Conservation (phyloP, 805 yeast species). For the Kodamaea laetipori region DNA sequence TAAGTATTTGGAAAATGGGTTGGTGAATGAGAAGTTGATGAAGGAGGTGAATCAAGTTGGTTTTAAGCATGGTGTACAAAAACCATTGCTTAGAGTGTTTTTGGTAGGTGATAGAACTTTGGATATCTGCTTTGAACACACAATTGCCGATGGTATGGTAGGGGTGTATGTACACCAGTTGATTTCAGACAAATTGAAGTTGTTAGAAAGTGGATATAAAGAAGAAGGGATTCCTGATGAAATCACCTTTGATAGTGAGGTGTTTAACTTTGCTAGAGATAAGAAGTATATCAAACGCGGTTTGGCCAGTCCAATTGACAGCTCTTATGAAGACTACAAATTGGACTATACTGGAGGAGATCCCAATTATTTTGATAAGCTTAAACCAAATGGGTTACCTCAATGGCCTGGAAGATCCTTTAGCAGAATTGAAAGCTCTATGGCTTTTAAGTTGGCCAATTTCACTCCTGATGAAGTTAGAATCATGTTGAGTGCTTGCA, state of each 20-base stretch:
- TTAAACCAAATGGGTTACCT: conserved; percentile 21
- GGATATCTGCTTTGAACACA: conserved; percentile 36
- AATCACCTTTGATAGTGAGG: conserved; percentile 11
- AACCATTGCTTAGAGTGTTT: conserved; percentile 33
- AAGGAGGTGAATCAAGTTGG: conserved; percentile 21
- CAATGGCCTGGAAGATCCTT: conserved; percentile 38
- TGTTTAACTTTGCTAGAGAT: conserved; percentile 29
- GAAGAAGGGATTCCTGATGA: neutral
- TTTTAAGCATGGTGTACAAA: conserved; percentile 25
- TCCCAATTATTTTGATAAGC: conserved; percentile 25
- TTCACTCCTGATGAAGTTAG: conserved; percentile 28
- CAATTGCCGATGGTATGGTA: conserved; percentile 42
- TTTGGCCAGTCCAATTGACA: conserved; percentile 40
- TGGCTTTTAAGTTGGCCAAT: conserved; percentile 31
- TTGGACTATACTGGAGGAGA: conserved; percentile 31
- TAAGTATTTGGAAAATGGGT: conserved; percentile 17
- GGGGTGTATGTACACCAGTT: conserved; percentile 38
- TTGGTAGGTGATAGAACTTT: conserved; percentile 23
- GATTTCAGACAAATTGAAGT: conserved; percentile 30
- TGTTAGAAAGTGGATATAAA: conserved; percentile 1
- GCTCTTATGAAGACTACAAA: conserved; percentile 27
- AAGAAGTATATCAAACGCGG: conserved; percentile 22
- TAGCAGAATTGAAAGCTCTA: conserved; percentile 16
- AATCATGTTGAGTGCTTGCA: conserved; percentile 29
- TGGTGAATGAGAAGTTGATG: conserved; percentile 33